Evolutionary conservation across 2,329 filamentous ascomycete genomes (phyloP).

Genomic region (Zymoseptoria crescenta): DNA sequence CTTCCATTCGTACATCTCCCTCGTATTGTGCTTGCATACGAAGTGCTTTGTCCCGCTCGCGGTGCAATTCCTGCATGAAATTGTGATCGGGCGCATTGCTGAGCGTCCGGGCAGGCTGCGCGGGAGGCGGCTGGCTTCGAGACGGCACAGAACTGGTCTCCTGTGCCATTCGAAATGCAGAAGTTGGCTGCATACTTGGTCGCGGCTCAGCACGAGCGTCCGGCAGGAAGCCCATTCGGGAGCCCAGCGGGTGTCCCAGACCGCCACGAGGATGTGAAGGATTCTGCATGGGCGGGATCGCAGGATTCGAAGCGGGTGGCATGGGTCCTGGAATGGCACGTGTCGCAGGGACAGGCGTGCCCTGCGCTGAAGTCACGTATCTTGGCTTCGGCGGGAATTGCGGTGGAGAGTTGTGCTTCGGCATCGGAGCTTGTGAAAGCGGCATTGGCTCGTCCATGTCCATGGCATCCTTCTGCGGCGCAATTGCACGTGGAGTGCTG

Average conservation of each 20-base stretch:
- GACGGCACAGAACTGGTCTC: slow-evolving; percentile 16
- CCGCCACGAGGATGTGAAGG: slow-evolving; percentile 19
- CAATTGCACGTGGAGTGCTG: slow-evolving; percentile 35
- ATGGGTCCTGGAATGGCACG: slow-evolving; percentile 23
- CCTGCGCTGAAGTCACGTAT: slow-evolving; percentile 25
- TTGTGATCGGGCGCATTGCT: slow-evolving; percentile 14
- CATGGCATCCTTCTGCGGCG: slow-evolving; percentile 35
- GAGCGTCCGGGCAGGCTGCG: slow-evolving; percentile 3
- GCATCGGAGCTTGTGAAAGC: slow-evolving; percentile 10
- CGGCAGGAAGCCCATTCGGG: slow-evolving; percentile 26
- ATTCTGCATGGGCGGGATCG: slow-evolving; percentile 14
- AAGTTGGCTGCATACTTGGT: slow-evolving; percentile 10
- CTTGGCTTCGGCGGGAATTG: slow-evolving; percentile 24
- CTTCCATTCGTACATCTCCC: slow-evolving; percentile 21
- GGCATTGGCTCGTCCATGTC: slow-evolving; percentile 34
- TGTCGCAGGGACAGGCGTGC: slow-evolving; percentile 24
- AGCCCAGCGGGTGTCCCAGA: slow-evolving; percentile 23
- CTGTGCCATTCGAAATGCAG: slow-evolving; percentile 13
- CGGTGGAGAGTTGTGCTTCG: slow-evolving; percentile 34
- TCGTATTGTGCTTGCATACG: slow-evolving; percentile 22
- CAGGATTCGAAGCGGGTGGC: slow-evolving; percentile 17
- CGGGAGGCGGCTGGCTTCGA: slow-evolving; percentile 18
- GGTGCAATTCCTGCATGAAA: slow-evolving; percentile 21
- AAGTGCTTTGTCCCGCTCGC: slow-evolving; percentile 28
- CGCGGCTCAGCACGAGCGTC: slow-evolving; percentile 26